A percentile compares a stretch with the other conserved stretches of the same genome.
Evolutionary conservation across 768 basidiomycete genomes (phyloP).

Genomic region (Trametopsis cervina): DNA sequence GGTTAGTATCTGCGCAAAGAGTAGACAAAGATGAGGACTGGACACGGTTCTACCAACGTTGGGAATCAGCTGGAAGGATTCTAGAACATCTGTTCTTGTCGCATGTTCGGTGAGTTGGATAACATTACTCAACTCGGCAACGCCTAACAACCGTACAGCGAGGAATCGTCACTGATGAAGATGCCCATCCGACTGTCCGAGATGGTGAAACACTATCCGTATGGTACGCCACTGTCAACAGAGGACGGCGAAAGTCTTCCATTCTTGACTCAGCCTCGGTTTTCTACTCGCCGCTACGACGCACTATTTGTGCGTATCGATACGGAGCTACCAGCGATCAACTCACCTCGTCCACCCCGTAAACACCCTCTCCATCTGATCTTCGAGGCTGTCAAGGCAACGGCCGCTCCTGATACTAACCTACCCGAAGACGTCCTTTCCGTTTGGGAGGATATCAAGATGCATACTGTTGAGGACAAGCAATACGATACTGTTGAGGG

Average conservation of each 20-base stretch:
- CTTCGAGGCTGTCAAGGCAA: slow-evolving; percentile 50
- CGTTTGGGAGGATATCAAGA: slow-evolving; percentile 53
- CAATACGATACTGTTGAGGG: neutral
- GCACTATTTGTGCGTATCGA: slow-evolving; percentile 65
- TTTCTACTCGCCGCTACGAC: slow-evolving; percentile 57
- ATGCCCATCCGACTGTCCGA: slow-evolving; percentile 69
- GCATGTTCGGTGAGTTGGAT: slow-evolving; percentile 49
- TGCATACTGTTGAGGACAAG: slow-evolving; percentile 15
- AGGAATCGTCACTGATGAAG: slow-evolving; percentile 46
- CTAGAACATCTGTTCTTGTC: slow-evolving; percentile 74
- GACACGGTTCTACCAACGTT: slow-evolving; percentile 59
- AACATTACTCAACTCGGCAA: neutral
- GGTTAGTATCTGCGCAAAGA: slow-evolving; percentile 52
- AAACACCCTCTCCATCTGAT: slow-evolving; percentile 55
- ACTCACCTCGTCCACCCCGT: slow-evolving; percentile 26
- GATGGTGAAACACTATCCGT: slow-evolving; percentile 66
- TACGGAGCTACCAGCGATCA: slow-evolving; percentile 36
- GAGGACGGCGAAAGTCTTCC: slow-evolving; percentile 25
- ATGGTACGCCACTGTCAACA: slow-evolving; percentile 25
- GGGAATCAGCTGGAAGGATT: slow-evolving; percentile 68
- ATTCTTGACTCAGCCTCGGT: slow-evolving; percentile 55
- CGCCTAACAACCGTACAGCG: slow-evolving; percentile 30
- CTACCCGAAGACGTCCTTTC: slow-evolving; percentile 24
- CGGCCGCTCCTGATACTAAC: slow-evolving; percentile 25
- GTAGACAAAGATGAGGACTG: slow-evolving; percentile 50